These are phyloP conservation scores for Excoecaria cochinchinensis DNA, from an alignment of 345 rosid species.

Conservation along the genomic window DNA sequence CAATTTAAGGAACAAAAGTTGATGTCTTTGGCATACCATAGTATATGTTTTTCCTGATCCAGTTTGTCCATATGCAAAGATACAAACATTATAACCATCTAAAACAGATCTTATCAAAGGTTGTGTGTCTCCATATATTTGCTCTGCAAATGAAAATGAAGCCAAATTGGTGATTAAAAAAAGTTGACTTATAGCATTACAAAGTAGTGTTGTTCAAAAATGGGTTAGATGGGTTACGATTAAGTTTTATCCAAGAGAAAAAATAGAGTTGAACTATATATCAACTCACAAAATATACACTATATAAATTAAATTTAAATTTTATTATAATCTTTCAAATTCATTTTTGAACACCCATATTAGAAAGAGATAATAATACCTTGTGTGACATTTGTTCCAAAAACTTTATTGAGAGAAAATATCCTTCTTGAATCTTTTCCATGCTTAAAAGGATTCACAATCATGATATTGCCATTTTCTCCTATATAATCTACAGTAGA, in stretches of 20 bases:
- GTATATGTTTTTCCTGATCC: constrained; percentile 99
- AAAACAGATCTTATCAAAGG: constrained; percentile 85
- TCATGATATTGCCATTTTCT: constrained; percentile 93
- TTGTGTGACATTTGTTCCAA: constrained; percentile 71
- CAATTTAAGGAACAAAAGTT: background rate
- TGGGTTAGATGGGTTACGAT: too few relatives aligned
- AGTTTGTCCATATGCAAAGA: constrained; percentile 98
- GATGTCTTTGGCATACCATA: constrained; percentile 47
- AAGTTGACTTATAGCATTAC: too few relatives aligned
- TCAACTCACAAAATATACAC: too few relatives aligned
- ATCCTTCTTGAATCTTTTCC: constrained; percentile 87
- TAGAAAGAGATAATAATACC: constrained; percentile 38
- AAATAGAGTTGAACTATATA: too few relatives aligned
- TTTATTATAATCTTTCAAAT: too few relatives aligned
- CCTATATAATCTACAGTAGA: constrained; percentile 89
- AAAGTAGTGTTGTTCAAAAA: too few relatives aligned
- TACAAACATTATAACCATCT: constrained; percentile 93
- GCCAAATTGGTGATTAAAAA: too few relatives aligned
- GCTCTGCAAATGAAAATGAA: constrained; percentile 45
- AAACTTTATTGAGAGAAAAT: constrained; percentile 85
- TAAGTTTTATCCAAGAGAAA: too few relatives aligned
- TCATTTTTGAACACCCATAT: too few relatives aligned
- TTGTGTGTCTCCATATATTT: constrained; percentile 77
- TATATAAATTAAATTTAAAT: too few relatives aligned
- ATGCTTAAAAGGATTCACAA: constrained; percentile 77